Percentiles rank a stretch among this genome's conserved stretches.
phyloP scores from a whole-genome alignment of 2,329 filamentous ascomycete genomes.

The Annulohypoxylon truncatum region DNA sequence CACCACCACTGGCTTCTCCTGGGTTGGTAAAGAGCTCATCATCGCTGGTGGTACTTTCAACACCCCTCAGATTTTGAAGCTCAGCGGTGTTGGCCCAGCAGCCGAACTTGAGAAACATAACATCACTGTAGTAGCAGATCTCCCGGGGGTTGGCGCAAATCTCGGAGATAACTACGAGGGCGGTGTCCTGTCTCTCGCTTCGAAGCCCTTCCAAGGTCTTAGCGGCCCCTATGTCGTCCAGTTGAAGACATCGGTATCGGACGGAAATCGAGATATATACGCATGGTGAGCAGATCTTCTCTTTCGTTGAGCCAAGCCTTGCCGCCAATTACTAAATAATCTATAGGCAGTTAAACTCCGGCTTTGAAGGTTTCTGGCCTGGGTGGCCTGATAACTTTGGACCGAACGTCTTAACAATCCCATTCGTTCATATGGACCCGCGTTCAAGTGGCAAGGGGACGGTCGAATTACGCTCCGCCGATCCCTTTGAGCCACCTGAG shows the following conservation, averaged over 20 bases:
- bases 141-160: slow-evolving; percentile 55
- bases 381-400: slow-evolving; percentile 34
- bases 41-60: slow-evolving; percentile 64
- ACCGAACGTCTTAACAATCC: slow-evolving; percentile 45
- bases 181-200: slow-evolving; percentile 50
- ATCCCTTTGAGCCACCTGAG: slow-evolving; percentile 72
- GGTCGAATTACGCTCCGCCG: slow-evolving; percentile 68
- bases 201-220: slow-evolving; percentile 28
- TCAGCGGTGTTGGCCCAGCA: slow-evolving; percentile 57
- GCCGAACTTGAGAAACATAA: slow-evolving; percentile 51
- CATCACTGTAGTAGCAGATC: slow-evolving; percentile 59
- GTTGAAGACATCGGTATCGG: slow-evolving; percentile 40
- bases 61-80: slow-evolving; percentile 62
- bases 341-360: slow-evolving; percentile 27
- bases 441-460: slow-evolving; percentile 63
- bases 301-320: too few species aligned
- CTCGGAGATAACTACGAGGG: slow-evolving; percentile 64
- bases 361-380: slow-evolving; percentile 43
- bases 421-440: slow-evolving; percentile 66
- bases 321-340: not conserved
- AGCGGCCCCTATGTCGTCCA: slow-evolving; percentile 36
- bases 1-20: slow-evolving; percentile 51
- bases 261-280: slow-evolving; percentile 33
- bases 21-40: slow-evolving; percentile 57
- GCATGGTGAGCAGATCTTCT: slow-evolving; percentile 23